A percentile compares a stretch with the other conserved stretches of the same genome.
These are phyloP conservation scores for Aspergillus pseudoviridinutans DNA, from an alignment of 2,329 filamentous ascomycete species.

Conservation along the genomic window DNA sequence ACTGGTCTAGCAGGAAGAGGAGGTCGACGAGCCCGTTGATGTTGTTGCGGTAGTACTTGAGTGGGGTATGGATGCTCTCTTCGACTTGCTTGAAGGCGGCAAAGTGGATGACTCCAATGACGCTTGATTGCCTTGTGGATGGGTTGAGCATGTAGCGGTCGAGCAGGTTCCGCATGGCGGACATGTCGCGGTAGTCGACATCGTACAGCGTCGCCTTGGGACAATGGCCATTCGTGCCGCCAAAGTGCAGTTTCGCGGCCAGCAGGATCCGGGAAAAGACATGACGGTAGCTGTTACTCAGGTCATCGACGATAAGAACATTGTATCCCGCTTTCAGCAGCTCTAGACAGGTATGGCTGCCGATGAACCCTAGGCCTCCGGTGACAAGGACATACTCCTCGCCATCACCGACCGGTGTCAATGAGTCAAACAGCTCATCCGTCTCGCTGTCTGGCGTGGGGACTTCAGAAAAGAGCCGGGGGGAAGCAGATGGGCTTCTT, in stretches of 20 bases:
- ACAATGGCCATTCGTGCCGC: constrained; percentile 33
- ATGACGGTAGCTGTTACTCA: constrained; percentile 37
- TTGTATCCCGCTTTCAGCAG: constrained; percentile 39
- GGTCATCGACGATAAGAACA: constrained; percentile 40
- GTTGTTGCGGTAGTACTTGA: constrained; percentile 66
- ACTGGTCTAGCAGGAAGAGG: constrained; percentile 53
- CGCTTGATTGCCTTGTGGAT: constrained; percentile 44
- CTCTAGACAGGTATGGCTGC: constrained; percentile 41
- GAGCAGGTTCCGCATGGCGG: constrained; percentile 41
- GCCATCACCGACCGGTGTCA: background rate
- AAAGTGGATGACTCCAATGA: constrained; percentile 65
- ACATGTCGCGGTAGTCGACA: constrained; percentile 46
- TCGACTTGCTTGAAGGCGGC: constrained; percentile 64
- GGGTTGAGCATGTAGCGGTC: constrained; percentile 36
- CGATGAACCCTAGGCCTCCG: constrained; percentile 42
- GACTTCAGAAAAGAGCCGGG: background rate
- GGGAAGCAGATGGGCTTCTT: background rate
- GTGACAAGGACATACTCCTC: constrained; percentile 44
- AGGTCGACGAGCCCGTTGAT: constrained; percentile 61
- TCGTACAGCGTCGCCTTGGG: constrained; percentile 45
- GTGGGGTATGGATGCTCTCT: constrained; percentile 57
- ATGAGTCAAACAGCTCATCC: background rate
- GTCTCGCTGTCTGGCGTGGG: background rate
- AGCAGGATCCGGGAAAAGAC: constrained; percentile 35
- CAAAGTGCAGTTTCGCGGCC: constrained; percentile 33